Evolutionary conservation across 352 stramenopile species (phyloP).

Genomic region (Globisporangium uncinulatum): DNA sequence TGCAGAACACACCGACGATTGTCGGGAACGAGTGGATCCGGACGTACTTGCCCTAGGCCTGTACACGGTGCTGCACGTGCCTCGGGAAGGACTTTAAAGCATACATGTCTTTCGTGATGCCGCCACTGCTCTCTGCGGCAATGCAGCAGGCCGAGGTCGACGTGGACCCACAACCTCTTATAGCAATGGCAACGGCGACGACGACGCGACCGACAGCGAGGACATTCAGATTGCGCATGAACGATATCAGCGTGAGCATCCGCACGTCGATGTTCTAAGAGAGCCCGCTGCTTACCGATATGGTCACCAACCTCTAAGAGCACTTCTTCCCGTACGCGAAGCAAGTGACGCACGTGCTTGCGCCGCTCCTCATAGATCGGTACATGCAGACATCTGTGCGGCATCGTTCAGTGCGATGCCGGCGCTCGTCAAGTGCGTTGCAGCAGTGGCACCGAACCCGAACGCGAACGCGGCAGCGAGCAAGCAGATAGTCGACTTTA

Average conservation of each 20-base stretch:
- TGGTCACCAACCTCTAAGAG: slow-evolving; percentile 75
- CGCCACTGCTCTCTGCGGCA: slow-evolving; percentile 67
- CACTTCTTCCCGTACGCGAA: slow-evolving; percentile 85
- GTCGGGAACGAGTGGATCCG: slow-evolving; percentile 78
- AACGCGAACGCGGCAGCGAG: slow-evolving; percentile 46
- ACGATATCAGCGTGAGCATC: slow-evolving; percentile 79
- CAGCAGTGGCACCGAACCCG: no score
- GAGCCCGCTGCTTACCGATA: slow-evolving; percentile 69
- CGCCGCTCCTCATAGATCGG: slow-evolving; percentile 77
- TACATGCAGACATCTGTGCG: slow-evolving; percentile 82
- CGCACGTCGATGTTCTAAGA: slow-evolving; percentile 78
- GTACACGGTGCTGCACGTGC: slow-evolving; percentile 69
- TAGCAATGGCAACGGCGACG: slow-evolving; percentile 27
- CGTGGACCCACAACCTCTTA: slow-evolving; percentile 62
- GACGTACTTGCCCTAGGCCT: slow-evolving; percentile 79
- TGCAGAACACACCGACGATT: slow-evolving; percentile 77
- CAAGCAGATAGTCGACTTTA: slow-evolving; percentile 85
- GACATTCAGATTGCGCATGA: slow-evolving; percentile 84
- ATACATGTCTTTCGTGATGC: slow-evolving; percentile 80
- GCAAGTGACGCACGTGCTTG: slow-evolving; percentile 79
- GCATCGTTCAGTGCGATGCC: slow-evolving; percentile 77
- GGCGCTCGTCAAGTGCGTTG: slow-evolving; percentile 69
- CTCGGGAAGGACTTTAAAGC: slow-evolving; percentile 73
- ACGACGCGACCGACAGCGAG: slow-evolving; percentile 56
- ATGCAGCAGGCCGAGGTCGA: slow-evolving; percentile 82